Percentiles rank a stretch among this genome's conserved stretches.
Evolutionary conservation across 2,329 filamentous ascomycete genomes (phyloP).

Genomic region (Pseudogymnoascus sp.): DNA sequence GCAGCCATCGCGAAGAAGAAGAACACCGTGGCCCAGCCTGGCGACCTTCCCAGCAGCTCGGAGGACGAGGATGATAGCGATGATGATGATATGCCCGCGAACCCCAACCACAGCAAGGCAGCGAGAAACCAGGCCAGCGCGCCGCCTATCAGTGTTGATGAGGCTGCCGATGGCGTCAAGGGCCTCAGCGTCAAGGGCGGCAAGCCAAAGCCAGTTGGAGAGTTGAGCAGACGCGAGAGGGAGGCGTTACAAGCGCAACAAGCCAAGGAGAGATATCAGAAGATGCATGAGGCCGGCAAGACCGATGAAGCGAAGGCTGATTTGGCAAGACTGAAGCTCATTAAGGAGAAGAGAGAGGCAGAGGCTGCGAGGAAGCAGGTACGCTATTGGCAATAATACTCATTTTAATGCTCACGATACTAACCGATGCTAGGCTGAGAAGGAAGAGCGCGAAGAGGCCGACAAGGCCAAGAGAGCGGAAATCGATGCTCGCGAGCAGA

Average conservation of each 20-base stretch:
- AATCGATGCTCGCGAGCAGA: constrained; percentile 38
- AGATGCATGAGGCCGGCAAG: constrained; percentile 89
- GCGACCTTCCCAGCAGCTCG: constrained; percentile 72
- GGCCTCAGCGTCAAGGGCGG: constrained; percentile 41
- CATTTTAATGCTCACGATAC: constrained; percentile 9
- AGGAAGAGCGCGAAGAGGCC: constrained; percentile 32
- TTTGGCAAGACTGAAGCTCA: constrained; percentile 70
- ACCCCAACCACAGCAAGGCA: constrained; percentile 85
- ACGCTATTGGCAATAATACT: constrained; percentile 33
- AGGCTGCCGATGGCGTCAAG: constrained; percentile 48
- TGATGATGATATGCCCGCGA: constrained; percentile 67
- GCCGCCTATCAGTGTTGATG: constrained; percentile 37
- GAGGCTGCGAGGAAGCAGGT: constrained; percentile 78
- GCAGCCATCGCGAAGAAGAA: constrained; percentile 75
- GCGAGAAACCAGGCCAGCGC: constrained; percentile 50
- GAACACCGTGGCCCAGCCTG: constrained; percentile 65
- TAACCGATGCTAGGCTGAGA: constrained; percentile 30
- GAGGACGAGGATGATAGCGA: constrained; percentile 50
- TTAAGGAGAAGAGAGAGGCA: constrained; percentile 78
- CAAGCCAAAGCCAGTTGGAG: constrained; percentile 36
- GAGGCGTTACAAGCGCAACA: constrained; percentile 81
- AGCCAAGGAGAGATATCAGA: constrained; percentile 84
- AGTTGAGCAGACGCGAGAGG: constrained; percentile 60
- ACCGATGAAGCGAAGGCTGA: constrained; percentile 92
- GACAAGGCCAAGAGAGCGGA: constrained; percentile 38